Evolutionary conservation across 73 alveolate species (phyloP), one percentile per base, ranked within the genome.

Genomic region (Uronychia binucleata): DNA sequence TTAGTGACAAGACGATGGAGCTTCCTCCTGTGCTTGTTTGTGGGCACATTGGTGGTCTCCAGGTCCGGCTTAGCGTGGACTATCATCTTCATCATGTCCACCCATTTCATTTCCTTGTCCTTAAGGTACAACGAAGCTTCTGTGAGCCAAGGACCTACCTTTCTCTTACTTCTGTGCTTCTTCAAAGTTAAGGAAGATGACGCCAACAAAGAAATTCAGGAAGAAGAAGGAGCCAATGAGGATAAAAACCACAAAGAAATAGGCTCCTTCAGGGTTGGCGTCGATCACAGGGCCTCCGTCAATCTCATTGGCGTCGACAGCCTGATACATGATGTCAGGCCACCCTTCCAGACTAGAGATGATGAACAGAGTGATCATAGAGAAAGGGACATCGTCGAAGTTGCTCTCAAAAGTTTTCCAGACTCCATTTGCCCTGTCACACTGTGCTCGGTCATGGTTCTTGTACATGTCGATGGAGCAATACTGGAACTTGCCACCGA

Each of bases 181-280:
- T 77, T 96, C 91, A 67, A 95, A 97, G 86, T 95, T 96, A 32
- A 86, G 91, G 84, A 96, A 95, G 94, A 97, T 95, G 58, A 97
- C 98, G 74, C 99, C 99, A 83, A 97, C 97, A 90, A 97, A 96
- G 77, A 97, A 75, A 94, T 97, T 97, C 74, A 97, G 77, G 67
- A 97, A 95, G 46, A 96, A 91, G 84, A 92, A 95, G 0, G 98
- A 92, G 0, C 97, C 98, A 0, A 97, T 91, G 81, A 95, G 82
- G 75, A 96, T 93, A 86, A 89, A 96, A 33, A 93, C 95, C 28
- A 97, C 81, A 79, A 95, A 97, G 88, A 89, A 97, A 60, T 77
- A 78, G 1, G 86, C 91, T 46, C 59, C 74, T 27, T 11, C 13
- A 0, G 86, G 86, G 59, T 80, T 27, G 26, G 57, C 74, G 59